Evolutionary conservation across 176 grass and related monocot genomes (phyloP), one percentile per base, ranked within the genome.

Genomic region (Pontederia paniculata): DNA sequence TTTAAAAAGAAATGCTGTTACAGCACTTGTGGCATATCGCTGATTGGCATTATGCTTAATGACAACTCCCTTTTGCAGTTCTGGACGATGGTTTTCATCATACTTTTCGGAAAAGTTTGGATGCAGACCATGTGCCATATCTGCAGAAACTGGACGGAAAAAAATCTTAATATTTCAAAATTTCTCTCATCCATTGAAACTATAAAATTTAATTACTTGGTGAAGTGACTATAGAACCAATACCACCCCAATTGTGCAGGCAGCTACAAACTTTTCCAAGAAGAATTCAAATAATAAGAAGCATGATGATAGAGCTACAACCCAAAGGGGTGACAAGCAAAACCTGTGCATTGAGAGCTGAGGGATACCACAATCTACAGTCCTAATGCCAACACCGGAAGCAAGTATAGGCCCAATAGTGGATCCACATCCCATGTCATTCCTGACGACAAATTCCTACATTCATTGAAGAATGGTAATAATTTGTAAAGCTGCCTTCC

Each of bases 331-430:
- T 44, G 69, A 71, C 41, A 52, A 31, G 37, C 57, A 61, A n/a
- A 10, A 96, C 90, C 90, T 96, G 74, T 96, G 90, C 90, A 96
- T 96, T 12, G 90, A 89, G n/a, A 96, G 82, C 60, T 96, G 90
- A 73, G 90, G 90, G 52, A 96, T 96, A 42, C 90, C 90, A 81
- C 90, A 96, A 57, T 96, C 90, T 63, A 96, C 82, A 52, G 85
- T 89, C 44, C 82, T 66, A 55, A 89, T 86, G 61, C 90, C 85
- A 70, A 89, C 79, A 63, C 85, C 85, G 10, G 90, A 96, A 68
- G 90, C 85, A 74, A 96, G 82, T 70, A 96, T 96, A 58, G 90
- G 90, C 17, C 90, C 90, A 57, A 96, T 89, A 1, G 90, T 89
- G 14, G 90, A 96, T 44, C 90, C 90, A 78, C 90, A 96, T 22